Evolutionary conservation across 352 stramenopile genomes (phyloP).

Genomic region (Detonula confervacea): DNA sequence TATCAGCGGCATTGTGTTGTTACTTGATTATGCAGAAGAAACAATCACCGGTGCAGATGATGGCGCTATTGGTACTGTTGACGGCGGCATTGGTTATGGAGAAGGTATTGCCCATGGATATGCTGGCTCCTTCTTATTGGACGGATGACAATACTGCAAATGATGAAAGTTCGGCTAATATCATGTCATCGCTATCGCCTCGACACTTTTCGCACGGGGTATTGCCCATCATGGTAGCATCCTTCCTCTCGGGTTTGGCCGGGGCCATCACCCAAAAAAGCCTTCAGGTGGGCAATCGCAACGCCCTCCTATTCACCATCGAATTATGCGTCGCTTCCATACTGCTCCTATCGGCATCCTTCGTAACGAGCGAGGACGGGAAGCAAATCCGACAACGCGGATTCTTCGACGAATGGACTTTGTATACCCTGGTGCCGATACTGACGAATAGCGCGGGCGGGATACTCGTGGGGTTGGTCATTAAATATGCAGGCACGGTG

Average conservation of each 20-base stretch:
- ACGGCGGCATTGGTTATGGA: slow-evolving; percentile 79
- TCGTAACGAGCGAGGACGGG: slow-evolving; percentile 66
- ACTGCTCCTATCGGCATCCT: slow-evolving; percentile 57
- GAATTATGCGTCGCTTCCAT: slow-evolving; percentile 74
- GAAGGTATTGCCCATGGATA: slow-evolving; percentile 59
- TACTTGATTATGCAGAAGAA: slow-evolving; percentile 77
- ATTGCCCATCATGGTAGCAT: slow-evolving; percentile 75
- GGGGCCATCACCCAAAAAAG: slow-evolving; percentile 81
- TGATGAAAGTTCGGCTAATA: neutral
- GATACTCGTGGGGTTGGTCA: slow-evolving; percentile 83
- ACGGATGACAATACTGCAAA: slow-evolving; percentile 6
- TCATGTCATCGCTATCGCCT: slow-evolving; percentile 31
- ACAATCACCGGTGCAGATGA: slow-evolving; percentile 73
- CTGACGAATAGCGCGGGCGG: slow-evolving; percentile 76
- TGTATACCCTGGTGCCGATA: slow-evolving; percentile 72
- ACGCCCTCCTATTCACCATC: slow-evolving; percentile 71
- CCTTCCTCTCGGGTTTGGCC: slow-evolving; percentile 78
- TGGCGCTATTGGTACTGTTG: slow-evolving; percentile 73
- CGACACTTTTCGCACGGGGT: slow-evolving; percentile 75
- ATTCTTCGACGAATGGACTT: slow-evolving; percentile 79
- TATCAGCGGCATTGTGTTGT: slow-evolving; percentile 78
- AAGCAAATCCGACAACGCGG: slow-evolving; percentile 60
- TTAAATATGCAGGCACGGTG: slow-evolving; percentile 82
- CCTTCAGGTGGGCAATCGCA: slow-evolving; percentile 62
- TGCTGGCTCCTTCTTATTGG: slow-evolving; percentile 28